Percentiles rank a stretch among this genome's conserved stretches.
These are phyloP conservation scores for Kuraishia ogatae DNA, from an alignment of 805 yeast species.

Conservation along the genomic window DNA sequence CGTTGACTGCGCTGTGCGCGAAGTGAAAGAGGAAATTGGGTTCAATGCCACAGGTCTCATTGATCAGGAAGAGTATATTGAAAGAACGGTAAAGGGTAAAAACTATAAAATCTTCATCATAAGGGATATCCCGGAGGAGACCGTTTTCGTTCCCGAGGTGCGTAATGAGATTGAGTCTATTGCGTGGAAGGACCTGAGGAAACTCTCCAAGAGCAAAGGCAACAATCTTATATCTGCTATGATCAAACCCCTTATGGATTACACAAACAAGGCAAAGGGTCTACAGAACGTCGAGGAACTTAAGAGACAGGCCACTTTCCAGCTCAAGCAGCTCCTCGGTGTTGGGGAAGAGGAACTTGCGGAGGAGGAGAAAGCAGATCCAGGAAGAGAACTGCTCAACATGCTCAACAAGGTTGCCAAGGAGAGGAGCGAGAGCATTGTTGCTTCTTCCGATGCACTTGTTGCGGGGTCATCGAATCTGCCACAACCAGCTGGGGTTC, in stretches of 20 bases:
- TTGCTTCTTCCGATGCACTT: slow-evolving; percentile 2
- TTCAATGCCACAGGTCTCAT: slow-evolving; percentile 68
- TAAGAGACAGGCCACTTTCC: slow-evolving; percentile 54
- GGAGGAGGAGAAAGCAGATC: slow-evolving; percentile 34
- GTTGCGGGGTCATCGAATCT: slow-evolving; percentile 10
- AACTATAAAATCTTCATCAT: slow-evolving; percentile 78
- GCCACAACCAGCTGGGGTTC: slow-evolving; percentile 1
- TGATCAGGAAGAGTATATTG: slow-evolving; percentile 65
- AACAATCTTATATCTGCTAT: slow-evolving; percentile 38
- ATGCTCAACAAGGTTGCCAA: slow-evolving; percentile 43
- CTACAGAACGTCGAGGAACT: slow-evolving; percentile 43
- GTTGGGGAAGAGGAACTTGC: slow-evolving; percentile 29
- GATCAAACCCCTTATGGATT: slow-evolving; percentile 41
- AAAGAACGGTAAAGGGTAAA: slow-evolving; percentile 75
- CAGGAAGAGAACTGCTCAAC: slow-evolving; percentile 70
- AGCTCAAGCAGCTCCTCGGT: slow-evolving; percentile 58
- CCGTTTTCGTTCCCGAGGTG: slow-evolving; percentile 69
- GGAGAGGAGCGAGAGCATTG: slow-evolving; percentile 6
- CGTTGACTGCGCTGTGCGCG: slow-evolving; percentile 82
- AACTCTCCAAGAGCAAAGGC: slow-evolving; percentile 25
- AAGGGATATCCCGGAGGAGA: slow-evolving; percentile 68
- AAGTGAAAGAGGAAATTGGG: slow-evolving; percentile 89
- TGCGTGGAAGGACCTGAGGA: slow-evolving; percentile 64
- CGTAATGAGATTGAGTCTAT: slow-evolving; percentile 83
- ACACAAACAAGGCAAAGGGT: slow-evolving; percentile 47